Base-by-base conservation (phyloP, 108 stramenopile genomes). In the Schizochytrium sp. region DNA sequence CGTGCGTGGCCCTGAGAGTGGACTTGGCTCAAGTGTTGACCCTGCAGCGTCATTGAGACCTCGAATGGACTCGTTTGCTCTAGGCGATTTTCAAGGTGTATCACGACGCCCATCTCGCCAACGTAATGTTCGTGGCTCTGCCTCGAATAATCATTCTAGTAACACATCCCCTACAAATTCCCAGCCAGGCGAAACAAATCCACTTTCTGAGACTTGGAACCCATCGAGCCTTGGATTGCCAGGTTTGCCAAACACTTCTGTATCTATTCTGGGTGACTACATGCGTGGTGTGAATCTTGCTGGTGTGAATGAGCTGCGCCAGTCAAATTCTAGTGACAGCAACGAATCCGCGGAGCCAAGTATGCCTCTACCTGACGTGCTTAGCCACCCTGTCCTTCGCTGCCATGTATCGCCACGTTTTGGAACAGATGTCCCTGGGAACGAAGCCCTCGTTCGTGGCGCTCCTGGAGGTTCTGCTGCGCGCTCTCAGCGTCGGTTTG, bases 11-110 rank as follows among this genome's bases (percentile, higher is more conserved):
- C 8, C 40, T 8, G 42, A 44, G 28, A 44, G 2, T n/a, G 59
- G 59, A 17, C 19, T 17, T 60, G 59, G 19, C 28, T 28, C 28
- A 28, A 28, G 28, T 28, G 28, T 28, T 28, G 28, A 28, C 28
- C 28, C 28, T 28, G 28, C 28, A 28, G 3, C 12, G 64, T 44
- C 12, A 2, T 5, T 12, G 3, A 44, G 0, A 44, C 15, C 64
- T 7, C 64, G 28, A 2, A 69, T 69, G 12, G 64, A 69, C 64
- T 69, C 64, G 7, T 69, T 69, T 15, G 64, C 64, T 38, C 64
- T 69, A 7, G 64, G 64, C 44, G 64, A 69, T 38, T 69, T 69
- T 44, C 64, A 69, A 2, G 64, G 28, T 15, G 64, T 38, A 7
- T 38, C 64, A 15, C 64, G 64, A 8, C 12, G 64, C 12, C 8